Percentiles rank a stretch among this genome's conserved stretches.
Evolutionary conservation across 805 yeast species (phyloP).

Genomic region (Yarrowia deformans): DNA sequence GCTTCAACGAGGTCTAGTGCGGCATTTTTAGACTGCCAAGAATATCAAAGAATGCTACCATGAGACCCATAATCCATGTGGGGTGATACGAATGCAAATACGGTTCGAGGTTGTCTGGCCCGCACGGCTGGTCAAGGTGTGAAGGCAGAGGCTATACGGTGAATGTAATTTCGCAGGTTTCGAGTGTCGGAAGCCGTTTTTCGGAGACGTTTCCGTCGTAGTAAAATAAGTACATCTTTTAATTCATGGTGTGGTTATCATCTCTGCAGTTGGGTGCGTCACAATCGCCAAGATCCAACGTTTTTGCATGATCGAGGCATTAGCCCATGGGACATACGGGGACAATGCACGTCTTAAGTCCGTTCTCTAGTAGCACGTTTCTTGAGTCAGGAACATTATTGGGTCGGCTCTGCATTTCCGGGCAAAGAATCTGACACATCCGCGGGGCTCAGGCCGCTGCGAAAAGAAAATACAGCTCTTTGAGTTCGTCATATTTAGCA

Average conservation of each 20-base stretch:
- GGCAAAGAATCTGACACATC: slow-evolving; percentile 9
- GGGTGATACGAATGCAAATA: slow-evolving; percentile 7
- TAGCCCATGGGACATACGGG: slow-evolving; percentile 5
- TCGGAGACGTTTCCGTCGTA: too few species aligned
- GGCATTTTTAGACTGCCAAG: slow-evolving; percentile 18
- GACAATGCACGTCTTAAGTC: not conserved
- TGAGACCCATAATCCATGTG: slow-evolving; percentile 21
- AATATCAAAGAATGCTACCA: slow-evolving; percentile 8
- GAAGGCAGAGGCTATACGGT: not conserved
- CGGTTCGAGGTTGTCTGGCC: slow-evolving; percentile 17
- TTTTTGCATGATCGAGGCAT: slow-evolving; percentile 33
- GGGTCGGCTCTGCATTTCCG: slow-evolving; percentile 34
- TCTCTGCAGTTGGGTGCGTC: not conserved
- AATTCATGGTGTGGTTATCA: not conserved
- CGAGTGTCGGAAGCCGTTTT: too few species aligned
- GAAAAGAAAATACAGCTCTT: not conserved
- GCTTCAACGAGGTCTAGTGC: slow-evolving; percentile 14
- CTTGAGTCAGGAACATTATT: not conserved
- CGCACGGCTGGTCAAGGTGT: slow-evolving; percentile 4
- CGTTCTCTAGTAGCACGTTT: slow-evolving; percentile 18
- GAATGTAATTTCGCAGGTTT: not conserved
- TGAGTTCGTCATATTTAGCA: not conserved
- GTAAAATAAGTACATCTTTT: not conserved
- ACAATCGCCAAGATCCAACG: not conserved
- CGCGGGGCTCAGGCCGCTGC: not conserved